A percentile compares a stretch with the other conserved stretches of the same genome.
phyloP scores from a whole-genome alignment of 441 rosid genomes.

The Syzygium syzygioides region DNA sequence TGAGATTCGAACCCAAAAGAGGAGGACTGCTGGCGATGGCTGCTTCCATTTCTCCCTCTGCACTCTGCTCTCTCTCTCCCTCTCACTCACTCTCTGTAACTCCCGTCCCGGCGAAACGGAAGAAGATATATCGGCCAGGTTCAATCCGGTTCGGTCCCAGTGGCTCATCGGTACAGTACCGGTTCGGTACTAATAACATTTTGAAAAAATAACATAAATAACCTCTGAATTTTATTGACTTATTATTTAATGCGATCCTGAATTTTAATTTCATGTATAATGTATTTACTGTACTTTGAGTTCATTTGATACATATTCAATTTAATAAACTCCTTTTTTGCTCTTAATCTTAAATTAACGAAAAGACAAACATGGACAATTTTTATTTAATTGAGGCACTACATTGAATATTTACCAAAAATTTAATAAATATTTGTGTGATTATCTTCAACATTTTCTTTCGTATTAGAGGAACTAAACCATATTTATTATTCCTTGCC shows the following conservation, averaged over 20 bases:
- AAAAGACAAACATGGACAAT: too few species aligned
- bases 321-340: too few species aligned
- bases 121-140: neutral
- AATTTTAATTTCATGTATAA: fast-evolving
- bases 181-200: neutral
- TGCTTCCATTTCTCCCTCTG: neutral
- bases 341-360: too few species aligned
- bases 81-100: neutral
- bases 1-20: neutral
- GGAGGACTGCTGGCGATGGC: neutral
- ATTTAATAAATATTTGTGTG: too few species aligned
- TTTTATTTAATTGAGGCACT: too few species aligned
- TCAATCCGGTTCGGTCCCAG: neutral
- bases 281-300: too few species aligned
- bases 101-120: neutral
- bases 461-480: neutral
- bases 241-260: fast-evolving
- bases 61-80: neutral
- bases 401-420: too few species aligned
- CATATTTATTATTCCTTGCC: too few species aligned
- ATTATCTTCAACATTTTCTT: too few species aligned
- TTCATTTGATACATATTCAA: too few species aligned
- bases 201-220: too few species aligned
- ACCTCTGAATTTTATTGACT: too few species aligned
- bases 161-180: neutral